A percentile compares a stretch with the other conserved stretches of the same genome.
These are phyloP conservation scores for Penicillium digitatum DNA, from an alignment of 2,329 filamentous ascomycete species.

Conservation along the genomic window DNA sequence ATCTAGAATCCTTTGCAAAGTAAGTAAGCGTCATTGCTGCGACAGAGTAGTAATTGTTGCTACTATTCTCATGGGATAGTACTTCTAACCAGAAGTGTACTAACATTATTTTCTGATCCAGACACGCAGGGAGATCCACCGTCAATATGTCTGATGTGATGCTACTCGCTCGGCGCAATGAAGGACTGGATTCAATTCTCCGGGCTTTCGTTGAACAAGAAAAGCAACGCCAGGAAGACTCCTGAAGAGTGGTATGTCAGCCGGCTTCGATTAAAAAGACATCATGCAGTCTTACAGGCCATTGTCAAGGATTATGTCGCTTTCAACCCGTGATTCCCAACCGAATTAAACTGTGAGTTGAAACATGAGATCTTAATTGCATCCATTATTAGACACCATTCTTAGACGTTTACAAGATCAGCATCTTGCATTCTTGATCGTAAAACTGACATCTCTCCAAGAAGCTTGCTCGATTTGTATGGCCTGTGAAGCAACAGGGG, in stretches of 20 bases:
- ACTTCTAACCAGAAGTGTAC: neutral
- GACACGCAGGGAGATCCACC: constrained; percentile 75
- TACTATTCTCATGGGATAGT: neutral
- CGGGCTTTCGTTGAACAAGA: constrained; percentile 35
- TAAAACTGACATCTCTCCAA: neutral
- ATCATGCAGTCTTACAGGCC: neutral
- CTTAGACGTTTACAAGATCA: neutral
- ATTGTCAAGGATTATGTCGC: neutral
- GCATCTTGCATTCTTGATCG: neutral
- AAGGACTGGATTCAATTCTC: constrained; percentile 74
- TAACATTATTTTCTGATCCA: constrained; percentile 43
- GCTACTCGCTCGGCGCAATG: constrained; percentile 79
- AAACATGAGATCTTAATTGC: neutral
- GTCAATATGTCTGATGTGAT: constrained; percentile 84
- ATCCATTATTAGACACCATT: neutral
- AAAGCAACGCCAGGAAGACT: constrained; percentile 21
- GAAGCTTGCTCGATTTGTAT: neutral
- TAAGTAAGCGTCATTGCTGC: constrained; percentile 24
- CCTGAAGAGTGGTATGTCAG: constrained; percentile 14
- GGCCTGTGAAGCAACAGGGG: neutral
- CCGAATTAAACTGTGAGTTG: neutral
- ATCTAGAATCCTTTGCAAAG: constrained; percentile 63
- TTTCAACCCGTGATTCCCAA: neutral
- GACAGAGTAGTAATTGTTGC: neutral
- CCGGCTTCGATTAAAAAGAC: neutral